Base-by-base conservation (phyloP, 208 protist species). In the Acanthamoeba healyi region DNA sequence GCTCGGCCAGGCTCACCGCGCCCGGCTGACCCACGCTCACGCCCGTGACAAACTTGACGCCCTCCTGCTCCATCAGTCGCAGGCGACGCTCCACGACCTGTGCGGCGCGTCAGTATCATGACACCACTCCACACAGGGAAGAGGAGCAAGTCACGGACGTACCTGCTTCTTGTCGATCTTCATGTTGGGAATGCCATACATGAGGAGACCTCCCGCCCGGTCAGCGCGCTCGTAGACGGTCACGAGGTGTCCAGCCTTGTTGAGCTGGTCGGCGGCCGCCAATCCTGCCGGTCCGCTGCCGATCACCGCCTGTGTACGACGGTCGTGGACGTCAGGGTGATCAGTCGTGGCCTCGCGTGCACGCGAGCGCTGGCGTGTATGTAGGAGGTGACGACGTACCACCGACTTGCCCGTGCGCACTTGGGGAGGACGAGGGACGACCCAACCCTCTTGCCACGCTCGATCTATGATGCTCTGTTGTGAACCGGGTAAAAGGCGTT, bases 181-280 rank as follows among this genome's bases (percentile, higher is more conserved):
- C 97, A 98, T 98, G 90, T 97, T 97, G 2, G 97, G 97, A 65
- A 98, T 97, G 54, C 97, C 97, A 74, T 98, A 98, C 95, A 97
- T 98, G 58, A 98, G 92, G 29, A 98, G 90, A 56, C 97, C 97
- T 14, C 98, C 98, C 3, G 96, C 26, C 24, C 95, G 93, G 38
- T 97, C 96, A n/a, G 95, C 93, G 19, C 97, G 92, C 94, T 98
- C 98, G 88, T 96, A 98, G 15, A 98, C 97, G 0, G 96, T 98
- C 26, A 98, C 98, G n/a, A 19, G 49, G 88, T 98, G 96, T 7
- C 96, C 96, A 5, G 94, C 95, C 86, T 96, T 96, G 95, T 98
- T 98, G 17, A 98, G 94, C 92, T 97, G 95, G 58, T 98, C 96
- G 6, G 97, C 97, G 5, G 97, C 97, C 2, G 97, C 97, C 4